Percentiles rank a stretch among this genome's conserved stretches.
These are phyloP conservation scores for Teratosphaeria gauchensis DNA, from an alignment of 2,329 filamentous ascomycete species.

Conservation along the genomic window DNA sequence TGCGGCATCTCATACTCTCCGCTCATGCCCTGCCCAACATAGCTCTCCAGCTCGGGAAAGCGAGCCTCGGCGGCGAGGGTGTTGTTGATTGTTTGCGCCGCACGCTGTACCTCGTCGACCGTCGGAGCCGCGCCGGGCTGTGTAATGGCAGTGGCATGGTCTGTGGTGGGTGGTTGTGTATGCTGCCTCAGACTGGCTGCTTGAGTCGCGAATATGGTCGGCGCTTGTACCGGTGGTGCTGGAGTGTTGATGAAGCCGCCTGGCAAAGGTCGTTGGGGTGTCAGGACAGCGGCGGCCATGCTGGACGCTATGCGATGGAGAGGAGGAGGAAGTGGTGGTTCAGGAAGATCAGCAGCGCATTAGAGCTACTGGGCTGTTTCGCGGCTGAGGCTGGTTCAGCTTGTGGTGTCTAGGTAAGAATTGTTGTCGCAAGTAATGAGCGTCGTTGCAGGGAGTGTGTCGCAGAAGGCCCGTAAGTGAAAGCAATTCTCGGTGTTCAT, in stretches of 20 bases:
- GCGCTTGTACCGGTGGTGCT: slow-evolving; percentile 33
- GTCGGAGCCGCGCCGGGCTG: slow-evolving; percentile 8
- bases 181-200: slow-evolving; percentile 20
- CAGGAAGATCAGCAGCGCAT: neutral
- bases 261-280: slow-evolving; percentile 63
- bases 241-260: slow-evolving; percentile 71
- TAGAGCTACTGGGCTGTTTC: neutral
- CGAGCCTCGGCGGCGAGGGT: slow-evolving; percentile 65
- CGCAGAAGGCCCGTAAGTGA: neutral
- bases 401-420: neutral
- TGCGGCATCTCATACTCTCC: slow-evolving; percentile 77
- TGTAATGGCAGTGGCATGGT: slow-evolving; percentile 1
- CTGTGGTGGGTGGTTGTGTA: slow-evolving; percentile 8
- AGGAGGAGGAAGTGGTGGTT: neutral
- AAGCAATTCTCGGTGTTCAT: neutral
- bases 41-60: slow-evolving; percentile 83
- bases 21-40: slow-evolving; percentile 74
- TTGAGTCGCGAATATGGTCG: slow-evolving; percentile 25
- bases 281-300: slow-evolving; percentile 29
- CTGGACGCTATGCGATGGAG: neutral
- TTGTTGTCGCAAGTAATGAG: neutral
- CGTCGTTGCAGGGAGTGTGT: neutral
- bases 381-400: neutral
- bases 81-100: slow-evolving; percentile 72
- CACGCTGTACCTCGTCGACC: slow-evolving; percentile 64